Conservation (phyloP, 2,329 filamentous ascomycete species). For the Xylaria multiplex region DNA sequence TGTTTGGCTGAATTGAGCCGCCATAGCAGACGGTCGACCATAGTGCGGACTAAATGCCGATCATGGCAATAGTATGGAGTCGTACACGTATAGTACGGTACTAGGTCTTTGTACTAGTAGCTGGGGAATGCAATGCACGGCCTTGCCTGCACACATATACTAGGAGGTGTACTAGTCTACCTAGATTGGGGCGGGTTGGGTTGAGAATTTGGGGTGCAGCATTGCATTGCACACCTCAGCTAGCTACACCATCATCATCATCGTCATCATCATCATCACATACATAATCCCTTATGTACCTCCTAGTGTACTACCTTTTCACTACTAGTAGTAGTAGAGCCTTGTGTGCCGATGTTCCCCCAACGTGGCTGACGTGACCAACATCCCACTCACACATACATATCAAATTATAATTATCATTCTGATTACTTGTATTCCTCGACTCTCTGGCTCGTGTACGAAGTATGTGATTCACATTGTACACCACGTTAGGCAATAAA, state of each 20-base stretch:
- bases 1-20: constrained; percentile 5
- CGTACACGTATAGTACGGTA: no score
- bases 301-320: background rate
- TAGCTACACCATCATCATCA: background rate
- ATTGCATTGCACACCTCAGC: constrained; percentile 16
- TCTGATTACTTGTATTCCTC: background rate
- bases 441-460: no score
- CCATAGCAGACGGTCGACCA: background rate
- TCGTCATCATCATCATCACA: background rate
- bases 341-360: background rate
- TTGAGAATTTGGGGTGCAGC: constrained; percentile 10
- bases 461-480: background rate
- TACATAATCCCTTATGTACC: no score
- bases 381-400: background rate
- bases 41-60: background rate
- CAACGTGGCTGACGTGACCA: constrained; percentile 10
- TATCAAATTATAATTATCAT: background rate
- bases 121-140: constrained; percentile 10
- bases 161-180: background rate
- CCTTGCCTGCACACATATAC: background rate
- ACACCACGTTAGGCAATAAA: no score
- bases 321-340: background rate
- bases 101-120: no score
- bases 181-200: constrained; percentile 7
- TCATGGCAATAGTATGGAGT: constrained; percentile 7